Evolutionary conservation across 163 green algal species (phyloP).

Genomic region (Dunaliella salina): DNA sequence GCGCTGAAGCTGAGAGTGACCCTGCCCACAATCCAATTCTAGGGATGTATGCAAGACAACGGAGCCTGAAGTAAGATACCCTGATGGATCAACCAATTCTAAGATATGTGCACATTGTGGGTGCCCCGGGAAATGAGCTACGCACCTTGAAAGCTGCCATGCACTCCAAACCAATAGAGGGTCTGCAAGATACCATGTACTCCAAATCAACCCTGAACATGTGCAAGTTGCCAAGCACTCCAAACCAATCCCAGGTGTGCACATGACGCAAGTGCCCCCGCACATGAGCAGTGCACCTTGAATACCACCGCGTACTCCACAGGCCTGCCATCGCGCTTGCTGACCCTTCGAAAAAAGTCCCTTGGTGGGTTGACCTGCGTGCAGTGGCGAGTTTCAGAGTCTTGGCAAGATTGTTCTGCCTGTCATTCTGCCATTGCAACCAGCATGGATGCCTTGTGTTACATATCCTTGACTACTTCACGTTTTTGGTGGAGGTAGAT

Average conservation of each 20-base stretch:
- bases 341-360: neutral
- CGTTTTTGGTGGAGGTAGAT: neutral
- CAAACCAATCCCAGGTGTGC: no score
- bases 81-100: no score
- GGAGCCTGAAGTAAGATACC: no score
- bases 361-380: neutral
- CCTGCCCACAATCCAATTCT: no score
- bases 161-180: neutral
- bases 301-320: neutral
- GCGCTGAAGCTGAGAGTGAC: no score
- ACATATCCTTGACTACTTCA: neutral
- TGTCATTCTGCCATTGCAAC: neutral
- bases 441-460: no score
- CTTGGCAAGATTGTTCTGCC: no score
- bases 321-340: neutral
- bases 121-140: no score
- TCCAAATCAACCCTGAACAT: neutral
- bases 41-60: no score
- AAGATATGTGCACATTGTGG: neutral
- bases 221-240: neutral
- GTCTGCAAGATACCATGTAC: neutral
- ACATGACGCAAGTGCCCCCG: no score
- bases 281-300: neutral
- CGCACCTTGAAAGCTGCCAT: no score
- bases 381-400: neutral